A percentile compares a stretch with the other conserved stretches of the same genome.
Conservation (phyloP, 768 basidiomycete genomes). For the Mycena kentingensis region DNA sequence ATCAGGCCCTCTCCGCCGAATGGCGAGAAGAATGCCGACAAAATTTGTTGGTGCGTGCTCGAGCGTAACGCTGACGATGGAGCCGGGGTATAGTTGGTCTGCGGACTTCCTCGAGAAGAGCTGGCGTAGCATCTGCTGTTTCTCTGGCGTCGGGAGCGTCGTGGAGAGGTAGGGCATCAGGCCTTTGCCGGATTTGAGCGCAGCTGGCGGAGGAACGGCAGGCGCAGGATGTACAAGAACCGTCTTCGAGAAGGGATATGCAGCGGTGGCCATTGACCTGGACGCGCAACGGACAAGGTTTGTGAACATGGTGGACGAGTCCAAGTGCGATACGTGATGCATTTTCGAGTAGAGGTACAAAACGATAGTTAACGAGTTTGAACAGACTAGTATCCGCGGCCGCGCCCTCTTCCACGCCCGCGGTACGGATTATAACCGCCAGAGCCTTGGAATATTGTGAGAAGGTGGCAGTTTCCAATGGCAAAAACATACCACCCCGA, state of each 20-base stretch:
- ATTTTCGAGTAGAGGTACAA: slow-evolving; percentile 6
- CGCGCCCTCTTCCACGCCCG: slow-evolving; percentile 76
- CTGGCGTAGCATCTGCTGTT: slow-evolving; percentile 64
- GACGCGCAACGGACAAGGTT: slow-evolving; percentile 38
- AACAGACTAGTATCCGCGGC: slow-evolving; percentile 62
- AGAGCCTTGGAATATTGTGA: slow-evolving; percentile 29
- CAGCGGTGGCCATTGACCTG: slow-evolving; percentile 49
- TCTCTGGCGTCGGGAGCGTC: slow-evolving; percentile 65
- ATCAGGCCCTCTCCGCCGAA: slow-evolving; percentile 81
- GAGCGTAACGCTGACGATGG: slow-evolving; percentile 79
- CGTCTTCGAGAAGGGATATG: slow-evolving; percentile 76
- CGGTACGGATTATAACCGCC: slow-evolving; percentile 64
- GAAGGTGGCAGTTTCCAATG: neutral
- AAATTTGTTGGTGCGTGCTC: slow-evolving; percentile 80
- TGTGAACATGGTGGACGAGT: slow-evolving; percentile 38
- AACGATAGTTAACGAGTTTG: neutral
- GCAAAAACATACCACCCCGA: slow-evolving; percentile 42
- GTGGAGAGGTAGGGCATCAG: slow-evolving; percentile 75
- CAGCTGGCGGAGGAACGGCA: slow-evolving; percentile 41
- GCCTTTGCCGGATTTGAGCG: slow-evolving; percentile 68
- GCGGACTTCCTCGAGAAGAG: slow-evolving; percentile 75
- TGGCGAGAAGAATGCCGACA: slow-evolving; percentile 84
- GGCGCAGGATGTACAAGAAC: slow-evolving; percentile 57
- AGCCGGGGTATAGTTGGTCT: slow-evolving; percentile 73
- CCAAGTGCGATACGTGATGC: slow-evolving; percentile 3